Evolutionary conservation across 495 filamentous ascomycete species (phyloP), one percentile per base, ranked within the genome.

Genomic region (Astrocystis sublimbata): DNA sequence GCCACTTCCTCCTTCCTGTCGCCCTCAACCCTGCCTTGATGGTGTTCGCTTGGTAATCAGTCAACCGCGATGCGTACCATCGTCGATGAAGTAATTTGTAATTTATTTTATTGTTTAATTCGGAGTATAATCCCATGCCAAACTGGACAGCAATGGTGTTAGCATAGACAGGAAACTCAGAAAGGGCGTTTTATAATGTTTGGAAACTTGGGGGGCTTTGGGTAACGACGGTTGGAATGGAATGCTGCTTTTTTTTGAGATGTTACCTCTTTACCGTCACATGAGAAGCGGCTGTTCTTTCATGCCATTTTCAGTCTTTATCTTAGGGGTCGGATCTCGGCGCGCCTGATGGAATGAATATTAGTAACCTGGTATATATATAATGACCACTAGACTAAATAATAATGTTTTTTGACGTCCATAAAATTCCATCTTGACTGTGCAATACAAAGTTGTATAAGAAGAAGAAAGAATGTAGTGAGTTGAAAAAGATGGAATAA

Each of bases 21-120:
- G 79, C 76, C 52, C 70, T 89, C 41, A 89, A 89, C 54, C 86
- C 86, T 13, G 81, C 82, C 24, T 68, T 89, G 70, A 88, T 89
- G 86, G 77, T 84, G 66, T 88, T 88, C 67, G 86, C 84, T 23
- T 89, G 81, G 81, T 87, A 76, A 56, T 43, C 26, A 17, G 24
- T 17, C 26, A 3, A 21, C 9, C 21, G 17, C 10, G 26, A 28
- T 5, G 43, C 28, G n/a, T n/a, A 23, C 15, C 6, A 12, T 21
- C 40, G 28, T 42, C 13, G 15, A 28, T n/a, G 21, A 12, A 8
- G n/a, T 57, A 57, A 57, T 57, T n/a, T 57, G 40, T 57, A 57
- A 57, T 57, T 57, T 6, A 31, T 54, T 19, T 35, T 56, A n/a
- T 56, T 2, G 3, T 23, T 36, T 47, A 38, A 15, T 33, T 59